Base-by-base conservation (phyloP, 2,329 filamentous ascomycete species). In the Alternaria metachromatica region DNA sequence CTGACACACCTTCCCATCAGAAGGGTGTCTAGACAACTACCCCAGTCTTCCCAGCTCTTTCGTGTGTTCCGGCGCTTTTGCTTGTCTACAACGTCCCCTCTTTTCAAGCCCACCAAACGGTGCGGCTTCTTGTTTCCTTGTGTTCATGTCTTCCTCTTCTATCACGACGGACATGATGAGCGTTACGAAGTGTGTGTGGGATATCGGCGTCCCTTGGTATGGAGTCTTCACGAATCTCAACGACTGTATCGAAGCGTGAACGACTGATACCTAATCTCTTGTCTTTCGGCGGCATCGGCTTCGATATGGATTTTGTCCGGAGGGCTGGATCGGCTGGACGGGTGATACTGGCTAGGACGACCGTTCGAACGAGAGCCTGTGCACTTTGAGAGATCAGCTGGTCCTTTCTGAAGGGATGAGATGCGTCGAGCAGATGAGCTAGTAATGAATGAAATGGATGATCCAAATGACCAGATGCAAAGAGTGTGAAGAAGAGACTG, bases 121-220 rank as follows among this genome's bases (percentile, higher is more conserved):
- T 58, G 66, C 64, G 67, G 69, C 55, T 60, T n/a, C 49, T 56
- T 68, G 48, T 68, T 68, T 72, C 64, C 60, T 66, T 64, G 60
- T 56, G 60, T 63, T 67, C 62, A 58, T 62, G 45, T 44, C 44
- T 53, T 62, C 55, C 18, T 58, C 66, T 60, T 65, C 71, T 72
- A 65, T 72, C 61, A 73, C 66, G 72, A 74, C 66, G 70, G 66
- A 63, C 60, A 75, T 71, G 72, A 72, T 68, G 55, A 66, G 70
- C 41, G 59, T 69, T 63, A 70, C 58, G 67, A 74, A 63, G 61
- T 59, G 61, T 71, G 61, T 61, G 61, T 57, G 67, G 55, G 59
- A 53, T 64, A 64, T 41, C 33, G 63, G 60, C 44, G 58, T 53
- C 54, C 53, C 62, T 48, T 56, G 64, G 65, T 44, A 61, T 63